Percentiles rank a stretch among this genome's conserved stretches.
phyloP scores from a whole-genome alignment of 2,329 filamentous ascomycete genomes.

The Trichoderma sp. region DNA sequence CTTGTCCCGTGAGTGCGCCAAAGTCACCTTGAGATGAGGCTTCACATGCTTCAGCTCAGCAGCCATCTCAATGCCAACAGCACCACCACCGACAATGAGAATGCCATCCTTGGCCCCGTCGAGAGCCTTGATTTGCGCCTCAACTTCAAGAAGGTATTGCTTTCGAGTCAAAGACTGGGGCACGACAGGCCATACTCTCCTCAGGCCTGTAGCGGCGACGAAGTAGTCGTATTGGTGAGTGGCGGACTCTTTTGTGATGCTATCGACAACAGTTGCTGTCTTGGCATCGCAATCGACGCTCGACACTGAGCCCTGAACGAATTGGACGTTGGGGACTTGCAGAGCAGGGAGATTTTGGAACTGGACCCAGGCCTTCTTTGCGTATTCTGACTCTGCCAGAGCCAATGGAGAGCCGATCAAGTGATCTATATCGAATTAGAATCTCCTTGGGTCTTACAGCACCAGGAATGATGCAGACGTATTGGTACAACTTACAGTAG shows the following conservation, averaged over 20 bases:
- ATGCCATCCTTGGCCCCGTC: conserved; percentile 55
- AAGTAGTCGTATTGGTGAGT: conserved; percentile 67
- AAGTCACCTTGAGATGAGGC: conserved; percentile 63
- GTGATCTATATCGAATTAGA: conserved; percentile 53
- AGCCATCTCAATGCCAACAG: conserved; percentile 80
- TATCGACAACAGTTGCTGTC: conserved; percentile 54
- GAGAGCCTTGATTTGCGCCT: conserved; percentile 56
- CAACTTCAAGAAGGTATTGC: conserved; percentile 61
- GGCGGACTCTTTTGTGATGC: conserved; percentile 41
- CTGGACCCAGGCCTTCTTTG: conserved; percentile 66
- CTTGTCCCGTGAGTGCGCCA: conserved; percentile 69
- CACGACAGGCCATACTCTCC: conserved; percentile 68
- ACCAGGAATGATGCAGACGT: background rate
- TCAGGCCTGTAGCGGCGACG: conserved; percentile 67
- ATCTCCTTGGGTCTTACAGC: background rate
- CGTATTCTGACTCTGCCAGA: conserved; percentile 60
- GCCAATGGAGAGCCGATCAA: conserved; percentile 73
- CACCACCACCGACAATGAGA: conserved; percentile 72
- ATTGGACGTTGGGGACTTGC: conserved; percentile 58
- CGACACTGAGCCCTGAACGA: conserved; percentile 64
- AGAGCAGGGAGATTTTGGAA: conserved; percentile 66
- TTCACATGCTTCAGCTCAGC: conserved; percentile 69
- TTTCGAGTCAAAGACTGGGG: conserved; percentile 62
- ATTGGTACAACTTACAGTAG: conserved; percentile 58
- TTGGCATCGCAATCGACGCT: conserved; percentile 59